phyloP scores from a whole-genome alignment of 106 monocot genomes.

The Cymbidium sinense region DNA sequence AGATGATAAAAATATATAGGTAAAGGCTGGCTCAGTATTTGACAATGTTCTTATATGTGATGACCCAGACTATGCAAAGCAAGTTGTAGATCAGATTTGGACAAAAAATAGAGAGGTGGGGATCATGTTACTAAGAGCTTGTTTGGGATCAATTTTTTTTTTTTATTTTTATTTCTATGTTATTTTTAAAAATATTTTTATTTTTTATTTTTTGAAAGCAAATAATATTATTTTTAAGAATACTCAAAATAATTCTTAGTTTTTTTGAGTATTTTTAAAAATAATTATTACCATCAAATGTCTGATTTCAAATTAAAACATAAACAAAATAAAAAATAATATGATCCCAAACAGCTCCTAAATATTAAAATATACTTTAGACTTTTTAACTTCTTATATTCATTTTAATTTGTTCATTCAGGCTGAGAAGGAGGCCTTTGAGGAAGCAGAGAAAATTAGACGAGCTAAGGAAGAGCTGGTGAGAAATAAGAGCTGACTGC shows the following conservation, averaged over 20 bases:
- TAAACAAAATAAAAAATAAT: too few relatives aligned
- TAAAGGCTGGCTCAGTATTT: constrained; percentile 92
- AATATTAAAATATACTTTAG: neutral
- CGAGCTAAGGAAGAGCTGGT: constrained; percentile 93
- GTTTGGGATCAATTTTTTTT: too few relatives aligned
- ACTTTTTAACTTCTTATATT: neutral
- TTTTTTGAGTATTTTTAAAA: too few relatives aligned
- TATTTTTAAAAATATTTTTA: too few relatives aligned
- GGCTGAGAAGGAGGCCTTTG: constrained; percentile 97
- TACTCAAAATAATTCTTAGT: too few relatives aligned
- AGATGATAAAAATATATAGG: constrained; percentile 31
- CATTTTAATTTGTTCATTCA: constrained; percentile 21
- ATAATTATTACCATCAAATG: too few relatives aligned
- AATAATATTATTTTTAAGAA: too few relatives aligned
- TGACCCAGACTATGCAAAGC: constrained; percentile 67
- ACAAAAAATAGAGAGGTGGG: constrained; percentile 59
- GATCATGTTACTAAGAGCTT: constrained; percentile 1
- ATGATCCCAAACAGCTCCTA: too few relatives aligned
- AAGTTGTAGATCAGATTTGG: constrained; percentile 57
- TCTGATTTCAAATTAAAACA: too few relatives aligned
- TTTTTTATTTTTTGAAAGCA: too few relatives aligned
- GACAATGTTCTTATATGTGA: constrained; percentile 85
- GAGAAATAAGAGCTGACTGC: neutral
- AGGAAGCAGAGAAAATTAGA: constrained; percentile 96
- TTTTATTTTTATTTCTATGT: too few relatives aligned